A percentile compares a stretch with the other conserved stretches of the same genome.
phyloP scores from a whole-genome alignment of 352 stramenopile genomes.

The Discostella stelligera region DNA sequence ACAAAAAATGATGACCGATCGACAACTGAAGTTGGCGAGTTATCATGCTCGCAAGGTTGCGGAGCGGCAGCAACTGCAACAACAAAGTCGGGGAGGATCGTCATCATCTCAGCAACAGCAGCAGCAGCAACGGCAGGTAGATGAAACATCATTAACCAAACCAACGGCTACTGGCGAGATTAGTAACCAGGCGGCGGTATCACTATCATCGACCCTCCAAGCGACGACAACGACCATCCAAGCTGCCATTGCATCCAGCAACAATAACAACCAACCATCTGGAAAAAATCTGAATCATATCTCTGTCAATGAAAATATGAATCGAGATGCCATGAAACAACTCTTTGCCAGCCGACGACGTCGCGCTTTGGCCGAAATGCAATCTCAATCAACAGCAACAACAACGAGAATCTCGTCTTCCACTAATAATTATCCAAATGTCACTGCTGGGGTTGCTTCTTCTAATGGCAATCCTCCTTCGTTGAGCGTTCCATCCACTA shows the following conservation, averaged over 20 bases:
- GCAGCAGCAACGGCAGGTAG: conserved; percentile 6
- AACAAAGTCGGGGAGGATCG: not conserved
- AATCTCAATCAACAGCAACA: no score
- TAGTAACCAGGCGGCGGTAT: not conserved
- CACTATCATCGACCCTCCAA: not conserved
- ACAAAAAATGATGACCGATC: conserved; percentile 4
- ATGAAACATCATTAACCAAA: not conserved
- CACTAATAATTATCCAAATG: no score
- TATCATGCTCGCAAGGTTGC: conserved; percentile 39
- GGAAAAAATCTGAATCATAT: no score
- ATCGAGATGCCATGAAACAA: not conserved
- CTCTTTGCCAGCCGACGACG: not conserved
- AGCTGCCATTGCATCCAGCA: not conserved
- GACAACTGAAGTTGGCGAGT: conserved; percentile 25
- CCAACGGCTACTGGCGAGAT: not conserved
- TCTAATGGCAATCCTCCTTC: not conserved
- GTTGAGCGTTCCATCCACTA: no score
- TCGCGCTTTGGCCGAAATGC: not conserved
- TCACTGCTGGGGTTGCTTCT: not conserved
- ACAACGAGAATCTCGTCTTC: no score
- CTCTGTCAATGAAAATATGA: not conserved
- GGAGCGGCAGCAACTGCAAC: conserved; percentile 10
- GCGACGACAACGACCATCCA: not conserved
- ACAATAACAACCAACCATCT: not conserved
- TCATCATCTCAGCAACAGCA: not conserved